Evolutionary conservation across 2,329 filamentous ascomycete species (phyloP), one percentile per base, ranked within the genome.

Genomic region (Trichocomaceae sp.): DNA sequence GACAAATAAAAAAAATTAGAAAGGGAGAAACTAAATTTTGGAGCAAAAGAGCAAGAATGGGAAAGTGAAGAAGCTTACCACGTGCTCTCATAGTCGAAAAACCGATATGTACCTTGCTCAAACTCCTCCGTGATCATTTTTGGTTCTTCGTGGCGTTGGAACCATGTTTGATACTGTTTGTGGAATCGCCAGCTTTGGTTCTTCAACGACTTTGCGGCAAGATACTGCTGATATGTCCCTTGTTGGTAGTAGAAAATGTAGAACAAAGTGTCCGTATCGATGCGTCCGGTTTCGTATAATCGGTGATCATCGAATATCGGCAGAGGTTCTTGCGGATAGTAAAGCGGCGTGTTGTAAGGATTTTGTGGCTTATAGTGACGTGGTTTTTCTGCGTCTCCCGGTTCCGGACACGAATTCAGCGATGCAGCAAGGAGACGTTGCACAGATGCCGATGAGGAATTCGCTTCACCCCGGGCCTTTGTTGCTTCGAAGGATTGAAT

Each of bases 161-260:
- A 99, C 93, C 93, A 99, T 1, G 93, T 99, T 72, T 96, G 93
- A 69, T 99, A 99, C 72, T 97, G 93, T 78, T 99, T 99, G 76
- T 99, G 93, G 71, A 99, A 99, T 55, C 93, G 83, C 93, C 93
- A 99, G 72, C 91, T 96, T 73, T 99, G 93, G 62, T 92, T 88
- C 75, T 99, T 99, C 51, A 99, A 77, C n/a, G 93, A 90, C 73
- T 95, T 96, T 13, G 93, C 93, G 1, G 93, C 90, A 57, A 97
- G 80, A 68, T 91, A 96, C 70, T 99, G 93, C 70, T 97, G 91
- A 63, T 95, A 91, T 1, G 90, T 91, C 23, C 90, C 90, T 72
- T 99, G 93, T 63, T 92, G 90, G 77, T 99, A 99, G 78, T 99
- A 99, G 75, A 99, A 99, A 46, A 96, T 88, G 74, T 99, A 99